A percentile compares a stretch with the other conserved stretches of the same genome.
phyloP scores from a whole-genome alignment of 2,329 filamentous ascomycete genomes.

The Geoglossum cookeanum region DNA sequence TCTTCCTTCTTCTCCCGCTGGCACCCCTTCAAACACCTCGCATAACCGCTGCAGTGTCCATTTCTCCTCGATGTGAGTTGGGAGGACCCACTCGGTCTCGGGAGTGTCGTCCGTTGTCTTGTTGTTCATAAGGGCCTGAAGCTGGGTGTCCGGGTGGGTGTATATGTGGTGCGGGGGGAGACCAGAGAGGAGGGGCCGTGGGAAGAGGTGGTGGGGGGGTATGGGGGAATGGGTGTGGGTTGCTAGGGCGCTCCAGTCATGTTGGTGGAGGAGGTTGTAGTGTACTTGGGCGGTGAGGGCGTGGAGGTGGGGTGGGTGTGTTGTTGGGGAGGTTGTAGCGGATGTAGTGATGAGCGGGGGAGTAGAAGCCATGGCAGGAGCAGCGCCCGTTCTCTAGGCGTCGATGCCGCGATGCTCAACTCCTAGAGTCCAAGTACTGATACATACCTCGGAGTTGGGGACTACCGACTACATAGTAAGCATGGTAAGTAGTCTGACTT shows the following conservation, averaged over 20 bases:
- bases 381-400: too few species aligned
- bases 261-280: conserved; percentile 55
- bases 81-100: conserved; percentile 58
- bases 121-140: conserved; percentile 26
- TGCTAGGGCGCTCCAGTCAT: conserved; percentile 49
- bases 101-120: conserved; percentile 18
- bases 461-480: too few species aligned
- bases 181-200: conserved; percentile 49
- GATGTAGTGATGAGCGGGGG: not conserved
- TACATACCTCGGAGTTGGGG: too few species aligned
- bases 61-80: conserved; percentile 52
- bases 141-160: conserved; percentile 66
- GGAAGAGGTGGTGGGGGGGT: conserved; percentile 21
- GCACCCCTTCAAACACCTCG: conserved; percentile 46
- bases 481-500: too few species aligned
- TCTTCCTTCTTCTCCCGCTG: conserved; percentile 18
- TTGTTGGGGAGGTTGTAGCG: not conserved
- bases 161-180: conserved; percentile 56
- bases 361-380: too few species aligned
- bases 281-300: conserved; percentile 40
- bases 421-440: too few species aligned
- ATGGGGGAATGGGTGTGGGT: conserved; percentile 30
- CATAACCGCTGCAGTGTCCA: conserved; percentile 50
- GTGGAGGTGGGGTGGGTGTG: conserved; percentile 19
- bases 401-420: too few species aligned